These are phyloP conservation scores for Neoboletus magnificus DNA, from an alignment of 768 basidiomycete species.

Conservation along the genomic window DNA sequence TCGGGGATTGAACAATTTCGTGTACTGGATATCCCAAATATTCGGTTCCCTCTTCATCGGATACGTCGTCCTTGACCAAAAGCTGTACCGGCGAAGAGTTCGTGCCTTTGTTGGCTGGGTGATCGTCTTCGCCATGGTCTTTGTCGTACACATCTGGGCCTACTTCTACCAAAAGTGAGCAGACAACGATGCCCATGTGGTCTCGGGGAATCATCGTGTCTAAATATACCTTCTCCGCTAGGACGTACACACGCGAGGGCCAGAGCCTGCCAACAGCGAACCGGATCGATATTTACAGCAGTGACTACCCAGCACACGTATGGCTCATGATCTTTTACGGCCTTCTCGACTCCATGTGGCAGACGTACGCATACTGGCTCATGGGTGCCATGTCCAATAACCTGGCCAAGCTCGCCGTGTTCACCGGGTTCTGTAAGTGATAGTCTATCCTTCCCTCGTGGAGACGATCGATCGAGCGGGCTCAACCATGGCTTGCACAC, in stretches of 20 bases:
- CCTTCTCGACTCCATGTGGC: conserved; percentile 84
- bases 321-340: conserved; percentile 71
- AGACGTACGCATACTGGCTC: conserved; percentile 79
- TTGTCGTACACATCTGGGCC: conserved; percentile 71
- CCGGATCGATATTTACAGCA: conserved; percentile 59
- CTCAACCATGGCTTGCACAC: neutral
- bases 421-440: conserved; percentile 75
- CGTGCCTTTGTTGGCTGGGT: conserved; percentile 73
- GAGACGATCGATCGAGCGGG: neutral
- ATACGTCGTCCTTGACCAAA: conserved; percentile 57
- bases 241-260: conserved; percentile 56
- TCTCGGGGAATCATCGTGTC: neutral
- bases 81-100: conserved; percentile 51
- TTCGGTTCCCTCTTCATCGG: conserved; percentile 73
- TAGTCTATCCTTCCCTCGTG: neutral
- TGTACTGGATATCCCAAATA: conserved; percentile 80
- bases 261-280: conserved; percentile 36
- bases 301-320: conserved; percentile 52
- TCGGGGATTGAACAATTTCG: conserved; percentile 73
- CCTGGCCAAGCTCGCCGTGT: conserved; percentile 73
- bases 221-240: neutral
- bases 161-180: conserved; percentile 72
- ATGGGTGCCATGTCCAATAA: conserved; percentile 88
- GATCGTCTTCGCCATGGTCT: conserved; percentile 61
- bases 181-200: neutral